Conservation (phyloP, 257 asterid genomes). For the Forsythia viridissima region DNA sequence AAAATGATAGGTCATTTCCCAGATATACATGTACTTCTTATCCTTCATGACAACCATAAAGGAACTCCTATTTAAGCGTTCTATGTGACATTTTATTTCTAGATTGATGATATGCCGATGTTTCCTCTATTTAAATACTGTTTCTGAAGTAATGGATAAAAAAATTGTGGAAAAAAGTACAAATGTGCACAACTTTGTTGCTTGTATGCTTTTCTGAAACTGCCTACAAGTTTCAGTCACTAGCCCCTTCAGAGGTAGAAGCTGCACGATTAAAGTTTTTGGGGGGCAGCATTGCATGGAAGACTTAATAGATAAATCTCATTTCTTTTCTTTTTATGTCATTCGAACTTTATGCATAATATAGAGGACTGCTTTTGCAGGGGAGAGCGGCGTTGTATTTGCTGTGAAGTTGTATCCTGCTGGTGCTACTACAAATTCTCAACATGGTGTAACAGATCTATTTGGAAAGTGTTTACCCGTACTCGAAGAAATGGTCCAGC, state of each 20-base stretch:
- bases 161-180: neutral
- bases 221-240: neutral
- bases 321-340: neutral
- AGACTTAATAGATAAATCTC: constrained; percentile 2
- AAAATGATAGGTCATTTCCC: neutral
- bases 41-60: neutral
- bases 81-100: neutral
- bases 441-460: constrained; percentile 98
- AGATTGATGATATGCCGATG: neutral
- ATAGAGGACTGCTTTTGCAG: constrained; percentile 35
- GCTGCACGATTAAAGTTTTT: constrained; percentile 2
- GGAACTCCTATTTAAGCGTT: neutral
- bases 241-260: neutral
- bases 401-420: constrained; percentile 97
- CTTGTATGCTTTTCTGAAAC: neutral
- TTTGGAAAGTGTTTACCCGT: constrained; percentile 92
- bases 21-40: no score
- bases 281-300: neutral
- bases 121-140: neutral
- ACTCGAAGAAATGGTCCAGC: constrained; percentile 87
- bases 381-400: constrained; percentile 73
- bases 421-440: constrained; percentile 97
- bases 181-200: neutral
- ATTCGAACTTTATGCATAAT: constrained; percentile 18
- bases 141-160: neutral